Percentiles rank a stretch among this genome's conserved stretches.
These are phyloP conservation scores for Elaeis guineensis DNA, from an alignment of 176 grass and related monocot genomes.

Conservation along the genomic window DNA sequence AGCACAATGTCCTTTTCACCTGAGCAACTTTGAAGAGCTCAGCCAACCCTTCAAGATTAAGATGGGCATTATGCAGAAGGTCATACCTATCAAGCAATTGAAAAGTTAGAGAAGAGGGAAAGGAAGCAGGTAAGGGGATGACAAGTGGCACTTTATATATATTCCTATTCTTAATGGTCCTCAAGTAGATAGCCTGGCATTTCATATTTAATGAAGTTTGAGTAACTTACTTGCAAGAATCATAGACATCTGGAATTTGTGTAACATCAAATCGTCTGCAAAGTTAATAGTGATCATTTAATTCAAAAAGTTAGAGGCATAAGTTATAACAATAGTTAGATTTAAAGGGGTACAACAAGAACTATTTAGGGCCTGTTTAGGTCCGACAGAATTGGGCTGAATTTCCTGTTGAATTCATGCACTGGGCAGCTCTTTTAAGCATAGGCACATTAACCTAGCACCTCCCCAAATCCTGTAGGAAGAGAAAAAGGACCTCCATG, in stretches of 20 bases:
- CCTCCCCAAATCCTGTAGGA: too few species aligned
- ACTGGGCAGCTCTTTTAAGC: too few species aligned
- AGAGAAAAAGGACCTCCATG: too few species aligned
- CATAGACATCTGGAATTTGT: slow-evolving; percentile 90
- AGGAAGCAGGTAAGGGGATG: not conserved
- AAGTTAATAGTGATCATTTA: not conserved
- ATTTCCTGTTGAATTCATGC: too few species aligned
- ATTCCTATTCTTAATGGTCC: not conserved
- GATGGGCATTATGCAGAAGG: slow-evolving; percentile 83
- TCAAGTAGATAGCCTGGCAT: not conserved
- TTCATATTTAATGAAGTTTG: slow-evolving; percentile 5
- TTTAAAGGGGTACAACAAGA: not conserved
- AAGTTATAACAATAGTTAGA: not conserved
- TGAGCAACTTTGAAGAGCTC: slow-evolving; percentile 84
- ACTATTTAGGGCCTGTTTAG: not conserved
- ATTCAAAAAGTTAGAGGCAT: not conserved
- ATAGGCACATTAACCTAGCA: too few species aligned
- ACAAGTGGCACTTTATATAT: too few species aligned
- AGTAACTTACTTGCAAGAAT: slow-evolving; percentile 96
- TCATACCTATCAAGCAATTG: slow-evolving; percentile 60
- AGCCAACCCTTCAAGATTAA: slow-evolving; percentile 78
- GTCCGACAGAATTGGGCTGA: too few species aligned
- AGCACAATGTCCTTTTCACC: slow-evolving; percentile 35
- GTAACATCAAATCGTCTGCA: slow-evolving; percentile 88
- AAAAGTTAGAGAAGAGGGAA: slow-evolving; percentile 11